These are phyloP conservation scores for Theobroma cacao DNA, from an alignment of 345 rosid species.

Conservation along the genomic window DNA sequence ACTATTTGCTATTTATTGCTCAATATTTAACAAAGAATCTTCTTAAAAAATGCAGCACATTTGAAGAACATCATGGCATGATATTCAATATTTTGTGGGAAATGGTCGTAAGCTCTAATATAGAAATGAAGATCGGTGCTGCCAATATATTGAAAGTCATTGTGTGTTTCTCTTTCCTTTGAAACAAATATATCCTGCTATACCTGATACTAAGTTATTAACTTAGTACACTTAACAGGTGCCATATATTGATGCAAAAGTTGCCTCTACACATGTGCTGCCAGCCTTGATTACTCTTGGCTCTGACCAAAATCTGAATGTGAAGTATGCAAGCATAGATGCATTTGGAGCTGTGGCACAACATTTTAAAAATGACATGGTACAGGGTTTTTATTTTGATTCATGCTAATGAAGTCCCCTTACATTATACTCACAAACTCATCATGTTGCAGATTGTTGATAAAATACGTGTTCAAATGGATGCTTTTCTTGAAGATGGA, in stretches of 20 bases:
- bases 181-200: conserved; percentile 17
- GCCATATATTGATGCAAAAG: conserved; percentile 76
- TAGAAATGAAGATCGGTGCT: conserved; percentile 78
- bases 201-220: not conserved
- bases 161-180: conserved; percentile 45
- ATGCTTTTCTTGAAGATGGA: conserved; percentile 98
- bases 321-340: conserved; percentile 93
- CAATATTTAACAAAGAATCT: conserved; percentile 20
- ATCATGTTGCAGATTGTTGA: conserved; percentile 75
- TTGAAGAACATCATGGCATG: conserved; percentile 77
- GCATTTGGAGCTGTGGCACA: conserved; percentile 97
- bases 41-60: conserved; percentile 58
- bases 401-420: not conserved
- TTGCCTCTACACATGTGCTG: conserved; percentile 74
- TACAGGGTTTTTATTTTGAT: conserved; percentile 20
- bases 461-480: conserved; percentile 97
- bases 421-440: conserved; percentile 15
- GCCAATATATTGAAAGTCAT: conserved; percentile 75
- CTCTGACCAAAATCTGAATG: conserved; percentile 85
- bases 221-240: conserved; percentile 47
- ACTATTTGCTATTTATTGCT: conserved; percentile 10
- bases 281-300: conserved; percentile 97
- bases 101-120: conserved; percentile 86
- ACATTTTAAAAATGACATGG: conserved; percentile 90
- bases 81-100: conserved; percentile 88